phyloP scores from a whole-genome alignment of 2,329 filamentous ascomycete genomes.

The Xylaria sp. region DNA sequence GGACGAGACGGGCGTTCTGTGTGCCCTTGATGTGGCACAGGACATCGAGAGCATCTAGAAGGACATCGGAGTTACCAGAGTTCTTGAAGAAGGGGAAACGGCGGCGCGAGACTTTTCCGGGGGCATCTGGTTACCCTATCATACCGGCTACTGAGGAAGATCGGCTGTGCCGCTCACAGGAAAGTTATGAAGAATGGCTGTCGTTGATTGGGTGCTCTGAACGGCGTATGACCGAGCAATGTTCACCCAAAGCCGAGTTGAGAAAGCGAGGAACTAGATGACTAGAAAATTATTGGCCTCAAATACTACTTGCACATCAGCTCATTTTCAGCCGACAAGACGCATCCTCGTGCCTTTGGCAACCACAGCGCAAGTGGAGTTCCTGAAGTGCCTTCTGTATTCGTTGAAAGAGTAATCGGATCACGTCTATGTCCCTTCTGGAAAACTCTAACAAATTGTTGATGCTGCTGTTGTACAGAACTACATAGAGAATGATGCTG shows the following conservation, averaged over 20 bases:
- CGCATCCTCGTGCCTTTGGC: neutral
- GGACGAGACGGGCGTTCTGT: neutral
- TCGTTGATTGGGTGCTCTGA: constrained; percentile 19
- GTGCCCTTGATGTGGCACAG: constrained; percentile 3
- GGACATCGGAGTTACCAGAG: constrained; percentile 23
- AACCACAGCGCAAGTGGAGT: neutral
- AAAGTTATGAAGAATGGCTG: constrained; percentile 19
- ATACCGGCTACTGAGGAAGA: neutral
- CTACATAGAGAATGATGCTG: constrained; percentile 22
- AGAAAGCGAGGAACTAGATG: constrained; percentile 13
- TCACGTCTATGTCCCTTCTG: constrained; percentile 12
- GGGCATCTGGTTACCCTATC: neutral
- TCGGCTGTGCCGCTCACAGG: neutral
- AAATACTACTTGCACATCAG: neutral
- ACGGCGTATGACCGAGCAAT: neutral
- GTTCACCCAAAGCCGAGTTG: neutral
- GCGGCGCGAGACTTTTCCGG: neutral
- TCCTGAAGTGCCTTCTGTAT: neutral
- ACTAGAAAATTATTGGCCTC: constrained; percentile 6
- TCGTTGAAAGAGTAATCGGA: neutral
- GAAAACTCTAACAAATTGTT: constrained; percentile 27
- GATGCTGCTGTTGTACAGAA: constrained; percentile 30
- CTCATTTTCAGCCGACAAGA: neutral
- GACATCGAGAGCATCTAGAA: neutral
- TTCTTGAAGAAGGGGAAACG: constrained; percentile 24